Base-by-base conservation (phyloP, 306 rosid species). In the Trifolium subterraneum region DNA sequence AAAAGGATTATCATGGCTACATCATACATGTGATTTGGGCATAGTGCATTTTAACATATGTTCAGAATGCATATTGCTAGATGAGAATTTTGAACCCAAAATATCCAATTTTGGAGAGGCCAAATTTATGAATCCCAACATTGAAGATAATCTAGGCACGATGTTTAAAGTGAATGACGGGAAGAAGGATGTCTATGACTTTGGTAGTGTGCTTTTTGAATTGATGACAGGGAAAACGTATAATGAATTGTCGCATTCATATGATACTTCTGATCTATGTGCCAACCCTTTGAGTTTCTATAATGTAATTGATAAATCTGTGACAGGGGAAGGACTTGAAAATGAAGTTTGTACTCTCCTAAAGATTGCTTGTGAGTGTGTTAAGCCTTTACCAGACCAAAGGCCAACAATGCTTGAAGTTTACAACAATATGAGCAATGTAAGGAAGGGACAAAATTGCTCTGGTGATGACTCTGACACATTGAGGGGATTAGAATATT, bases 391-490 rank as follows among this genome's bases (percentile, higher is more conserved):
- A 0, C 68, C 78, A 0, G 39, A 76, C 25, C 71, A 64, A 63
- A 82, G 82, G 39, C 85, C 83, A 73, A 81, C 79, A 1, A 81
- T 84, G 88, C 72, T 78, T 39, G 51, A 81, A 74, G 81, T 84
- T 39, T 78, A 78, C 72, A 66, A 44, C n/a, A 74, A 11, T 14
- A 14, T 84, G 41, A 64, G 25, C 31, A 44, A 20, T 33, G 3
- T 63, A 12, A 55, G 80, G 72, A 41, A 65, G 29, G 60, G 16
- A 14, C 9, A 0, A 56, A 16, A 56, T 44, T 23, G 59, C 31
- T 13, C 6, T 2, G 0, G 3, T 23, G 47, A 70, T 75, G 64
- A 27, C 31, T 62, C 45, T 29, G 12, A 42, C 1, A 3, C 20
- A 6, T 14, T 31, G 13, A 11, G 9, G 0, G 6, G 6, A 4